Percentiles rank a stretch among this genome's conserved stretches.
phyloP scores from a whole-genome alignment of 140 eudicot genomes.

The Erigeron philadelphicus region DNA sequence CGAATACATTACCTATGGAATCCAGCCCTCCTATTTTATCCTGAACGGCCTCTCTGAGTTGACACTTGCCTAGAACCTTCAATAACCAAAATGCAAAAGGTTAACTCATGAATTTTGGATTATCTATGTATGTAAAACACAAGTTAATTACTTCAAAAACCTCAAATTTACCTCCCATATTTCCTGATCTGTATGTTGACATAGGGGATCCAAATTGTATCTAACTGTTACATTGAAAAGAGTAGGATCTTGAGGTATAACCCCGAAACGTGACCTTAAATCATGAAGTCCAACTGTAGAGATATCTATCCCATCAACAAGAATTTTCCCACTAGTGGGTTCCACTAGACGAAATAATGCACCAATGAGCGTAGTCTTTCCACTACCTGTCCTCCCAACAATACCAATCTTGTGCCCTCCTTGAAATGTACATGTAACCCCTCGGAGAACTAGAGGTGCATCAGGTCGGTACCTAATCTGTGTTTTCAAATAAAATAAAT shows the following conservation, averaged over 20 bases:
- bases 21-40: constrained; percentile 71
- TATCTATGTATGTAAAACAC: not conserved
- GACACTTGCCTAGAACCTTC: constrained; percentile 90
- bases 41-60: constrained; percentile 79
- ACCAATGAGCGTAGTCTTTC: constrained; percentile 90
- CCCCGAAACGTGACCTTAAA: constrained; percentile 79
- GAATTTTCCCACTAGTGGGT: constrained; percentile 70
- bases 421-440: constrained; percentile 77
- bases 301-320: constrained; percentile 85
- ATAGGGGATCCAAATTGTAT: constrained; percentile 85
- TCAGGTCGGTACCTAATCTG: constrained; percentile 81
- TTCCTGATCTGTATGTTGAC: constrained; percentile 60
- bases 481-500: constrained; percentile 12
- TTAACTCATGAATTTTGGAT: not conserved
- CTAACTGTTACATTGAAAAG: constrained; percentile 94
- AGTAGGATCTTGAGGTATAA: constrained; percentile 97
- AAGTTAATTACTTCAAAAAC: constrained; percentile 1
- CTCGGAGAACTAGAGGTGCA: constrained; percentile 80
- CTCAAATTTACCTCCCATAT: constrained; percentile 81
- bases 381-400: constrained; percentile 99
- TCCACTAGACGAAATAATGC: constrained; percentile 92
- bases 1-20: constrained; percentile 53
- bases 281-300: constrained; percentile 83
- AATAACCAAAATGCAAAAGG: constrained; percentile 14
- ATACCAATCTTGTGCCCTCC: constrained; percentile 95